These are phyloP conservation scores for Teratosphaeria nubilosa DNA, from an alignment of 2,329 filamentous ascomycete species.

Conservation along the genomic window DNA sequence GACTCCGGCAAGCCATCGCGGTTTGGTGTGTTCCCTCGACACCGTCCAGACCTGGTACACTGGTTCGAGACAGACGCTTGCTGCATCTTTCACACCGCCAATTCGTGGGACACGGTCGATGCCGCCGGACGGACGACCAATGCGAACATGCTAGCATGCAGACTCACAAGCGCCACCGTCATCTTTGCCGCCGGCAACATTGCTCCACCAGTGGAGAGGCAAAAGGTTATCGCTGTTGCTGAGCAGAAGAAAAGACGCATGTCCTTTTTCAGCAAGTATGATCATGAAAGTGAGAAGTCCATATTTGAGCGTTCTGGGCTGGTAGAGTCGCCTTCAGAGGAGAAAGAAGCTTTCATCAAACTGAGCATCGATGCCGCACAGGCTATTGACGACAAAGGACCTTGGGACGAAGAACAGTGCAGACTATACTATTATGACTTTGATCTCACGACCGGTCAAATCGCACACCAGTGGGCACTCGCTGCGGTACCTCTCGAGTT, in stretches of 20 bases:
- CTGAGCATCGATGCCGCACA: constrained; percentile 1
- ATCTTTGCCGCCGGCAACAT: constrained; percentile 58
- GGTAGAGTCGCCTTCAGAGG: constrained; percentile 18
- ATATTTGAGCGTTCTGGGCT: constrained; percentile 13
- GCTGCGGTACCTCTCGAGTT: constrained; percentile 60
- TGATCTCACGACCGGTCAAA: constrained; percentile 32
- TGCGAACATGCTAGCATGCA: constrained; percentile 57
- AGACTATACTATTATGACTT: constrained; percentile 62
- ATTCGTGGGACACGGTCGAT: constrained; percentile 52
- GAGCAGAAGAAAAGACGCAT: constrained; percentile 25
- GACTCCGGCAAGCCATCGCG: constrained; percentile 48
- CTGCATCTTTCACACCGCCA: constrained; percentile 63
- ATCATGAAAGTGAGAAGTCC: constrained; percentile 22
- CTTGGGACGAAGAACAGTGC: constrained; percentile 53
- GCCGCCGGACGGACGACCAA: constrained; percentile 26
- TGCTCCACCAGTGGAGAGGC: constrained; percentile 33
- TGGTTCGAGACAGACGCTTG: constrained; percentile 62
- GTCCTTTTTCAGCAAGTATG: constrained; percentile 39
- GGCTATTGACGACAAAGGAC: background rate
- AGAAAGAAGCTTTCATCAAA: constrained; percentile 19
- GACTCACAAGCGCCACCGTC: constrained; percentile 54
- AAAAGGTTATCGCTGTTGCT: constrained; percentile 22
- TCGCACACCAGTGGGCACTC: constrained; percentile 55
- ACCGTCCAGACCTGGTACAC: constrained; percentile 44
- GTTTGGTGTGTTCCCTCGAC: constrained; percentile 59